phyloP scores from a whole-genome alignment of 2,329 filamentous ascomycete species.

The Pseudocercospora crystallina region DNA sequence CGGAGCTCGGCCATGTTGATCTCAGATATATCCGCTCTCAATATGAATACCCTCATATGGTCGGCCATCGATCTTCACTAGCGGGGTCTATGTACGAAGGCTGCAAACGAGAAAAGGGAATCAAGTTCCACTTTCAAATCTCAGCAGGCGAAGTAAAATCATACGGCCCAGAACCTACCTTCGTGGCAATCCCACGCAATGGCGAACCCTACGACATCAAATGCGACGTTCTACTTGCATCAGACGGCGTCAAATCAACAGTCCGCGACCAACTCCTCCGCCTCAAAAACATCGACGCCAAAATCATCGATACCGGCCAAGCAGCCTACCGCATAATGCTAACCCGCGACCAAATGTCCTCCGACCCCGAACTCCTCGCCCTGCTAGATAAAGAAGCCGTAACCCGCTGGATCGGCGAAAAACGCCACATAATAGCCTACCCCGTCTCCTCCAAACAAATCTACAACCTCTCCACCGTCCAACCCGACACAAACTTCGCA shows the following conservation, averaged over 20 bases:
- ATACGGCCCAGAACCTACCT: slow-evolving; percentile 59
- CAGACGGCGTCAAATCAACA: slow-evolving; percentile 51
- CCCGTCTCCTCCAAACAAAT: slow-evolving; percentile 66
- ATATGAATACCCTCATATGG: slow-evolving; percentile 77
- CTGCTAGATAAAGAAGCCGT: slow-evolving; percentile 67
- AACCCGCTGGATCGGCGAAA: slow-evolving; percentile 73
- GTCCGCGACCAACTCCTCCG: slow-evolving; percentile 55
- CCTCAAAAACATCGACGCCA: slow-evolving; percentile 51
- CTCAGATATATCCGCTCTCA: slow-evolving; percentile 65
- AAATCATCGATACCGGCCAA: slow-evolving; percentile 69
- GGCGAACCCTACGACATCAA: slow-evolving; percentile 54
- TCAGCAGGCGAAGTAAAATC: slow-evolving; percentile 57
- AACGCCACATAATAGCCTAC: slow-evolving; percentile 76
- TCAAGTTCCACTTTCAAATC: slow-evolving; percentile 68
- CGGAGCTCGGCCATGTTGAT: slow-evolving; percentile 69
- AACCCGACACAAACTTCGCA: slow-evolving; percentile 61
- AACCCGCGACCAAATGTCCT: slow-evolving; percentile 63
- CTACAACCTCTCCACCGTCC: slow-evolving; percentile 65
- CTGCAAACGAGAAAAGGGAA: slow-evolving; percentile 62
- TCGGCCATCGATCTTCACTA: slow-evolving; percentile 72
- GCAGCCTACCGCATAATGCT: slow-evolving; percentile 80
- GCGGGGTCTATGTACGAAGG: slow-evolving; percentile 68
- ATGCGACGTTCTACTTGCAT: slow-evolving; percentile 47
- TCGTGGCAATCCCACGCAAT: slow-evolving; percentile 60
- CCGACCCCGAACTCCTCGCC: slow-evolving; percentile 66